Base-by-base conservation (phyloP, 306 rosid species). In the Sesbania bispinosa region DNA sequence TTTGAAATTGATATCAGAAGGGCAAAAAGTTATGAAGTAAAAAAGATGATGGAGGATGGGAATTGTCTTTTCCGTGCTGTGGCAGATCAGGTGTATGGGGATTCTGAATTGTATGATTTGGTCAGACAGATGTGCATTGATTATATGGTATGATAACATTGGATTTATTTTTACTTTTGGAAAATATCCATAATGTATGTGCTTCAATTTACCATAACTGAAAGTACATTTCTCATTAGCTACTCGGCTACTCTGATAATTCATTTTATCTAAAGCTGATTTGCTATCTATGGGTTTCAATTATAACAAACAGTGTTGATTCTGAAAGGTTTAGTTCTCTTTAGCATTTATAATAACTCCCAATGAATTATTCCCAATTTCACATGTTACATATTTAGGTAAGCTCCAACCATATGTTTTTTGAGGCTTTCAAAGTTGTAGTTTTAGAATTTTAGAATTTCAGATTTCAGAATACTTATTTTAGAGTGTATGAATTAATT, bases 71-170 rank as follows among this genome's bases (percentile, higher is more conserved):
- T 92, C 75, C 96, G 96, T 71, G 96, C 96, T 32, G 87, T 89
- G 78, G 95, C 89, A 35, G 96, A 92, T 79, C 98, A 88, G 82
- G 98, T 92, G 63, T 92, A 92, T 70, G 98, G 98, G 80, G 98
- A 92, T 51, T 85, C 86, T 36, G 98, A 92, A 59, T 36, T 10
- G 0, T 88, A 83, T 72, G 98, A 92, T 77, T 61, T 85, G 79
- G 80, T 81, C 75, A 85, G 98, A 54, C 96, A 88, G 74, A 82
- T 88, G 96, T 89, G 96, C 80, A 86, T 92, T 9, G 93, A 88
- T 70, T 92, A 92, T 78, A 92, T 92, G 96, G 98, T 92, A 86
- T 27, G 78, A 27, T 68, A 50, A 30, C 16, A 1, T 55, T 59
- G 29, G 57, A 41, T 45, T 33, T 24, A 11, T 67, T 21, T 23